Evolutionary conservation across 1,284 basidiomycete genomes (phyloP).

Genomic region (Fomitopsis schrenkii): DNA sequence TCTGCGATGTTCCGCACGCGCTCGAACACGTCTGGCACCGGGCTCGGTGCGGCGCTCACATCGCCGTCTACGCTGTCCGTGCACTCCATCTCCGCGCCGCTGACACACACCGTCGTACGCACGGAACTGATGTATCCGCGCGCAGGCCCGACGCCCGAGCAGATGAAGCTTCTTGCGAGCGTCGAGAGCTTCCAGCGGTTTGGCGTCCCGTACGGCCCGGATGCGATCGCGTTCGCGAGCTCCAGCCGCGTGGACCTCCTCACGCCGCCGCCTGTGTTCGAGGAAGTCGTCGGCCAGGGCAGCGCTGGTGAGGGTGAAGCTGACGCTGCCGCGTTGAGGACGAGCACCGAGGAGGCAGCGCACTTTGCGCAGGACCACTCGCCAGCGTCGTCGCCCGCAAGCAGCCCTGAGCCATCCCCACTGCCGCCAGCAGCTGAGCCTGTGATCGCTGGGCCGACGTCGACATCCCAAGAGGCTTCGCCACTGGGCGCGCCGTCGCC

Average conservation of each 20-base stretch:
- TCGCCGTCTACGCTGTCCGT: slow-evolving; percentile 42
- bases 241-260: slow-evolving; percentile 29
- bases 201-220: slow-evolving; percentile 47
- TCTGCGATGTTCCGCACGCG: slow-evolving; percentile 24
- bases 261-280: slow-evolving; percentile 35
- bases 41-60: slow-evolving; percentile 23
- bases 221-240: slow-evolving; percentile 40
- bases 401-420: not conserved
- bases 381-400: not conserved
- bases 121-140: slow-evolving; percentile 47
- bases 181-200: slow-evolving; percentile 43
- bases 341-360: not conserved
- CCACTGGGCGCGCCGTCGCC: not conserved
- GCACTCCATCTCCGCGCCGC: slow-evolving; percentile 44
- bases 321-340: not conserved
- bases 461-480: not conserved
- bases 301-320: not conserved
- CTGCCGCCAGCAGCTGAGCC: not conserved
- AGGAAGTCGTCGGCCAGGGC: slow-evolving; percentile 19
- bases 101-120: slow-evolving; percentile 44
- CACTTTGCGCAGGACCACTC: not conserved
- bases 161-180: slow-evolving; percentile 45
- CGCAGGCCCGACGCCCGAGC: slow-evolving; percentile 48
- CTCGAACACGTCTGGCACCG: slow-evolving; percentile 25
- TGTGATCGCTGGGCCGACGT: not conserved